A percentile compares a stretch with the other conserved stretches of the same genome.
These are phyloP conservation scores for Pseudozyma pruni DNA, from an alignment of 1,284 basidiomycete species.

Conservation along the genomic window DNA sequence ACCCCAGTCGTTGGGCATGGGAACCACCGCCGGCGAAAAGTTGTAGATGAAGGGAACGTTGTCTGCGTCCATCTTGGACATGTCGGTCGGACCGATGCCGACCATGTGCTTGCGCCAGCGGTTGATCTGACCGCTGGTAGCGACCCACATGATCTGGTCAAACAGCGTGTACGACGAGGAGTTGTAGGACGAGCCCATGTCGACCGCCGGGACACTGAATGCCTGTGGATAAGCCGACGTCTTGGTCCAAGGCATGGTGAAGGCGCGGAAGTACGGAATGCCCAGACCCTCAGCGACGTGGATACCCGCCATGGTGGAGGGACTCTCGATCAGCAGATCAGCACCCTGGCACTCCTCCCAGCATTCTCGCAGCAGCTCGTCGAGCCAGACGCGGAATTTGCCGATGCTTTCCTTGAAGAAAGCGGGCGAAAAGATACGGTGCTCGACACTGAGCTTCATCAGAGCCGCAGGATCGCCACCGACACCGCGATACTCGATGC, in stretches of 20 bases:
- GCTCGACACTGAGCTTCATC: slow-evolving; percentile 60
- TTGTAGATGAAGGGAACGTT: slow-evolving; percentile 64
- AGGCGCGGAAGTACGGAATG: slow-evolving; percentile 61
- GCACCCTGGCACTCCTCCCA: slow-evolving; percentile 58
- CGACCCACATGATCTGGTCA: slow-evolving; percentile 62
- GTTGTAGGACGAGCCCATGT: slow-evolving; percentile 57
- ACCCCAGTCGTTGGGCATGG: slow-evolving; percentile 61
- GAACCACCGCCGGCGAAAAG: slow-evolving; percentile 60
- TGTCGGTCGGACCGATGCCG: slow-evolving; percentile 48
- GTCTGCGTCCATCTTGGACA: slow-evolving; percentile 44
- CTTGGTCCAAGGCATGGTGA: slow-evolving; percentile 65
- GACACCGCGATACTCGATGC: slow-evolving; percentile 53
- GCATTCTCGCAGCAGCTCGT: slow-evolving; percentile 56
- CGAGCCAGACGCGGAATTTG: slow-evolving; percentile 62
- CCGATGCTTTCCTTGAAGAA: slow-evolving; percentile 55
- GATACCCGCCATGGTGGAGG: slow-evolving; percentile 61
- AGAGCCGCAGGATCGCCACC: slow-evolving; percentile 60
- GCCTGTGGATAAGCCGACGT: slow-evolving; percentile 61
- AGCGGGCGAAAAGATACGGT: slow-evolving; percentile 50
- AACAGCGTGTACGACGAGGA: slow-evolving; percentile 55
- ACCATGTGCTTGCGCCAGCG: slow-evolving; percentile 60
- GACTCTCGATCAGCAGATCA: slow-evolving; percentile 62
- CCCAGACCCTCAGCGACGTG: slow-evolving; percentile 63
- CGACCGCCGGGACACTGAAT: slow-evolving; percentile 55
- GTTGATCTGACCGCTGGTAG: slow-evolving; percentile 60